Evolutionary conservation across 257 asterid genomes (phyloP).

Genomic region (Phtheirospermum japonicum): DNA sequence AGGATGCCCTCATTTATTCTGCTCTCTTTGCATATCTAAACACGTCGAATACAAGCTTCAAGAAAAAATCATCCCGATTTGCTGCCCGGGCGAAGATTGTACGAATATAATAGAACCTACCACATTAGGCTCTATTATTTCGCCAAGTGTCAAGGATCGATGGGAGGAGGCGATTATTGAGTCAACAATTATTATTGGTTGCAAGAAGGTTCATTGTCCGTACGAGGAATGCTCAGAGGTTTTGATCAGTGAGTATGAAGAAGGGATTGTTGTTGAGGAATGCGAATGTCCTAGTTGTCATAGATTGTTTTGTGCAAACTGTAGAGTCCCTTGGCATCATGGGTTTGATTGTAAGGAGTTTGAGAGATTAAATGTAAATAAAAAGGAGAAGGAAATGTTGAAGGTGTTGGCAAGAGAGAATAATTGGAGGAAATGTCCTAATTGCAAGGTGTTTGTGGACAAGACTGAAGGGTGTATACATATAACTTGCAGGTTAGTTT

Average conservation of each 20-base stretch:
- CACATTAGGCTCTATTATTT: slow-evolving; percentile 26
- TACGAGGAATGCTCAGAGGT: slow-evolving; percentile 39
- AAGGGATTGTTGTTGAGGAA: slow-evolving; percentile 23
- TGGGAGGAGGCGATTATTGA: slow-evolving; percentile 49
- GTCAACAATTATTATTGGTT: slow-evolving; percentile 30
- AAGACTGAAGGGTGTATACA: slow-evolving; percentile 49
- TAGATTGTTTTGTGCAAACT: slow-evolving; percentile 47
- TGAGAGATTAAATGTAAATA: background rate
- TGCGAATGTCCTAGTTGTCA: slow-evolving; percentile 50
- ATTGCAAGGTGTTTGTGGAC: slow-evolving; percentile 45
- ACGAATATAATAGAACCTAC: slow-evolving; percentile 18
- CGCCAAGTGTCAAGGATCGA: slow-evolving; percentile 17
- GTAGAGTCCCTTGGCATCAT: slow-evolving; percentile 51
- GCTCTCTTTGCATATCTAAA: slow-evolving; percentile 32
- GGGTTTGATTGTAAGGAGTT: slow-evolving; percentile 45
- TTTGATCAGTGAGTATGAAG: slow-evolving; percentile 39
- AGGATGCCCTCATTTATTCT: slow-evolving; percentile 39
- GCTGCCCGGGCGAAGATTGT: slow-evolving; percentile 53
- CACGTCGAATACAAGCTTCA: slow-evolving; percentile 39
- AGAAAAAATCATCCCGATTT: slow-evolving; percentile 25
- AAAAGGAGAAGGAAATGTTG: slow-evolving; percentile 30
- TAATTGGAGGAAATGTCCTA: slow-evolving; percentile 50
- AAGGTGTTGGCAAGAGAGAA: slow-evolving; percentile 41
- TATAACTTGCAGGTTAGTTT: slow-evolving; percentile 53
- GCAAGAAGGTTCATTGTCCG: slow-evolving; percentile 50